Evolutionary conservation across 2,329 filamentous ascomycete genomes (phyloP).

Genomic region (Paraconiothyrium brasiliense): DNA sequence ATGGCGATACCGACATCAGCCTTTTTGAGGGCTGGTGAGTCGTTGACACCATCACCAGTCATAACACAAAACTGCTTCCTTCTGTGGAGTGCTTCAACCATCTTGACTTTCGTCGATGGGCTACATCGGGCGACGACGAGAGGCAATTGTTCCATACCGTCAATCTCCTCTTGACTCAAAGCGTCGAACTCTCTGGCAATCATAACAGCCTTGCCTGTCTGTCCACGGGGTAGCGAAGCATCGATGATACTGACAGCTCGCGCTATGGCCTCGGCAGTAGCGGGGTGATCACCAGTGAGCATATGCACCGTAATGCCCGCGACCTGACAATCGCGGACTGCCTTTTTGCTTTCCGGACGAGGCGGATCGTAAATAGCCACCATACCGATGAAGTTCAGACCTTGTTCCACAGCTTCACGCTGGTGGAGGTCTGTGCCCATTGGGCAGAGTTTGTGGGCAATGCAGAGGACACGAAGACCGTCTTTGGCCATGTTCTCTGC

Average conservation of each 20-base stretch:
- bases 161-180: constrained; percentile 54
- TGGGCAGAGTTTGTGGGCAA: constrained; percentile 47
- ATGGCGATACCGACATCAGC: constrained; percentile 56
- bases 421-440: constrained; percentile 40
- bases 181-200: constrained; percentile 56
- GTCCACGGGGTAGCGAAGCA: constrained; percentile 25
- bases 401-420: constrained; percentile 71
- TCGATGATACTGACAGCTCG: constrained; percentile 56
- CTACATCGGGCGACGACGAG: constrained; percentile 58
- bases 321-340: constrained; percentile 56
- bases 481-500: constrained; percentile 51
- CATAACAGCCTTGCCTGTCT: constrained; percentile 48
- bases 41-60: constrained; percentile 56
- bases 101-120: constrained; percentile 58
- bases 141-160: constrained; percentile 52
- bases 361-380: constrained; percentile 89
- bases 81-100: constrained; percentile 55
- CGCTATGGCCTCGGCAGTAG: constrained; percentile 59
- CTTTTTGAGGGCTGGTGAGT: constrained; percentile 52
- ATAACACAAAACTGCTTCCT: constrained; percentile 52
- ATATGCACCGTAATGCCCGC: constrained; percentile 61
- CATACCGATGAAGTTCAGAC: constrained; percentile 80
- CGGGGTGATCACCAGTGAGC: constrained; percentile 59
- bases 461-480: constrained; percentile 50
- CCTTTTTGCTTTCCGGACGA: constrained; percentile 76